Evolutionary conservation across 1,139 yeast genomes (phyloP).

Genomic region (Suhomyces atakaporum): DNA sequence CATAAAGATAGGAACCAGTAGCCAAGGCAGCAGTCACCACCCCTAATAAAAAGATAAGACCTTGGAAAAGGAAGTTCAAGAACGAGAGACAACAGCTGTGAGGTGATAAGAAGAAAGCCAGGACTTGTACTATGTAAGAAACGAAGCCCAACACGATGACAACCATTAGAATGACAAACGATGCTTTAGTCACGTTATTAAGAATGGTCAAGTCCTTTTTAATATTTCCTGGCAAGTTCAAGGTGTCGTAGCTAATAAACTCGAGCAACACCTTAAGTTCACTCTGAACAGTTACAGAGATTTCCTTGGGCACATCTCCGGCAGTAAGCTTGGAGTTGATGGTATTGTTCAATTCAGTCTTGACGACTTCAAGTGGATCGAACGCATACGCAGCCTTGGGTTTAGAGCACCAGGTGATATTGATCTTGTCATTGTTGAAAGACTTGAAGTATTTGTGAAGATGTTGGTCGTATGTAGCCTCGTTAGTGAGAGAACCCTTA

Average conservation of each 20-base stretch:
- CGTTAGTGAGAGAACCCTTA: conserved; percentile 41
- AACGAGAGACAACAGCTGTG: conserved; percentile 42
- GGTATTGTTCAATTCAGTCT: conserved; percentile 39
- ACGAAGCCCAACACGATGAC: conserved; percentile 42
- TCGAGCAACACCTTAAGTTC: conserved; percentile 34
- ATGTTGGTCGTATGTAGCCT: conserved; percentile 13
- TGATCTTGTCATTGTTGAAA: conserved; percentile 38
- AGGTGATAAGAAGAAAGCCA: conserved; percentile 44
- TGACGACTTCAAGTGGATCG: conserved; percentile 54
- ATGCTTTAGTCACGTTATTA: conserved; percentile 37
- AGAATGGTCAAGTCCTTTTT: conserved; percentile 34
- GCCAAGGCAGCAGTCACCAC: conserved; percentile 37
- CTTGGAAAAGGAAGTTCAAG: conserved; percentile 40
- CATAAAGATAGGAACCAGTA: conserved; percentile 36
- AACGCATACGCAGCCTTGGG: conserved; percentile 51
- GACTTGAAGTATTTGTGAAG: conserved; percentile 21
- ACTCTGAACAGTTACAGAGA: conserved; percentile 22
- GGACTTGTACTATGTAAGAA: conserved; percentile 36
- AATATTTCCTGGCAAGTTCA: conserved; percentile 43
- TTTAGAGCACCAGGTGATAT: conserved; percentile 56
- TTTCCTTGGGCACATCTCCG: conserved; percentile 17
- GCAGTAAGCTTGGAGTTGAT: conserved; percentile 29
- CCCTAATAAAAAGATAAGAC: conserved; percentile 31
- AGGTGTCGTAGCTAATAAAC: conserved; percentile 30
- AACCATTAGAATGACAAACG: conserved; percentile 16